These are phyloP conservation scores for Aspergillus neoniger DNA, from an alignment of 2,329 filamentous ascomycete genomes.

Conservation along the genomic window DNA sequence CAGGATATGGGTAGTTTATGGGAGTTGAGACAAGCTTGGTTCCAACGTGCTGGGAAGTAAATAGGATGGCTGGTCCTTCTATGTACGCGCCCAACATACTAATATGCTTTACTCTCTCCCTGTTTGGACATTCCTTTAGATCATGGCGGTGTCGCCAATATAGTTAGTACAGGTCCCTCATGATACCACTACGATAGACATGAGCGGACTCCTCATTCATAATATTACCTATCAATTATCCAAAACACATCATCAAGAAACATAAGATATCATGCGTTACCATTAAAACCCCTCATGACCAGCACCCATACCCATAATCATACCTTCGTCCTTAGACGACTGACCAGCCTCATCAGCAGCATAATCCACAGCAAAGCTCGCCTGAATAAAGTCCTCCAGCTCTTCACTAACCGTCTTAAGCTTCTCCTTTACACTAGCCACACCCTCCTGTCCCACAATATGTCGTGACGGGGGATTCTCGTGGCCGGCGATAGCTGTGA, in stretches of 20 bases:
- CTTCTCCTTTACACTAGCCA: conserved; percentile 89
- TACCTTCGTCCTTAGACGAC: conserved; percentile 21
- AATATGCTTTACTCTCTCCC: background rate
- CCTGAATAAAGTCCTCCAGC: conserved; percentile 91
- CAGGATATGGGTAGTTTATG: conserved; percentile 51
- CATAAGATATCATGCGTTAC: no score
- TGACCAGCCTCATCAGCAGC: conserved; percentile 32
- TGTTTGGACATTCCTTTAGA: background rate
- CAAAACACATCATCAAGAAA: no score
- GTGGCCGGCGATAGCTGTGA: conserved; percentile 89
- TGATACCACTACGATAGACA: background rate
- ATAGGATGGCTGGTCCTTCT: conserved; percentile 7
- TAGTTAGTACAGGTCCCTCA: background rate
- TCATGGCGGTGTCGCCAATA: background rate
- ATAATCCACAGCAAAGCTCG: conserved; percentile 77
- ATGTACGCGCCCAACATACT: background rate
- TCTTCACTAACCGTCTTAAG: conserved; percentile 95
- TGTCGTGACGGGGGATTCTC: conserved; percentile 93
- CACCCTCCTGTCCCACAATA: conserved; percentile 88
- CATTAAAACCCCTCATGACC: conserved; percentile 20
- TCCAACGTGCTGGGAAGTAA: conserved; percentile 23
- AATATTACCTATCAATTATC: background rate
- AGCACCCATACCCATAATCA: conserved; percentile 11
- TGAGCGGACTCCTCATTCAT: background rate
- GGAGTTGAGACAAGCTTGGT: conserved; percentile 47